Evolutionary conservation across 1,284 basidiomycete genomes (phyloP), one percentile per base, ranked within the genome.

Genomic region (Peniophora sp.): DNA sequence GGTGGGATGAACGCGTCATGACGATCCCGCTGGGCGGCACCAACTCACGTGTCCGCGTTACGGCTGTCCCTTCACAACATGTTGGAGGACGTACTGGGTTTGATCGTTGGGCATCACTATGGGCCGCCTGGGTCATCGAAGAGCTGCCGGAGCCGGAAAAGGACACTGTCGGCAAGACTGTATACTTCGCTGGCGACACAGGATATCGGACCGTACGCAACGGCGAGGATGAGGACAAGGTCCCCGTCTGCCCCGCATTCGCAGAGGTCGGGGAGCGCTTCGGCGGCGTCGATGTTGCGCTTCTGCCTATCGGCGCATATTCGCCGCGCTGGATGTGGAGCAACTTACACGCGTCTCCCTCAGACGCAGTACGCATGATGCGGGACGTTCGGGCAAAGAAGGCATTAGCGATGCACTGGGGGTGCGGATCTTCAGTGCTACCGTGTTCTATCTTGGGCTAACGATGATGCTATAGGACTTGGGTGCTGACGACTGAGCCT

Each of bases 161-260:
- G 1, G 51, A 44, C 5, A 41, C 37, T 15, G 48, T 46, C 11
- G 54, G 54, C 15, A 64, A 65, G 43, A 75, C 76, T 58, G 68
- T 83, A 36, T 89, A 75, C 66, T 88, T 88, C 59, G 81, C 68
- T 3, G 86, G 87, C 10, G 85, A 88, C 63, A 89, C 84, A 0
- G 84, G 78, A 15, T 80, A 82, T 60, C 67, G 74, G 20, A 60
- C 68, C 3, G 75, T 81, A 3, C 52, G 54, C 11, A 64, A 70
- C 27, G 73, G 72, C 1, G 69, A 79, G 55, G 68, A 81, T 47
- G 74, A 78, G 55, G 74, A 78, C 5, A 64, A 65, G 9, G 68
- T 78, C 1, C 78, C 83, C 0, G 65, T 71, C 3, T 88, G 85
- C 60, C 85, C 85, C 11, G 85, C 75, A 1, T 88, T 88, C 64